These are phyloP conservation scores for Cyberlindnera lachancei DNA, from an alignment of 805 yeast species.

Conservation along the genomic window DNA sequence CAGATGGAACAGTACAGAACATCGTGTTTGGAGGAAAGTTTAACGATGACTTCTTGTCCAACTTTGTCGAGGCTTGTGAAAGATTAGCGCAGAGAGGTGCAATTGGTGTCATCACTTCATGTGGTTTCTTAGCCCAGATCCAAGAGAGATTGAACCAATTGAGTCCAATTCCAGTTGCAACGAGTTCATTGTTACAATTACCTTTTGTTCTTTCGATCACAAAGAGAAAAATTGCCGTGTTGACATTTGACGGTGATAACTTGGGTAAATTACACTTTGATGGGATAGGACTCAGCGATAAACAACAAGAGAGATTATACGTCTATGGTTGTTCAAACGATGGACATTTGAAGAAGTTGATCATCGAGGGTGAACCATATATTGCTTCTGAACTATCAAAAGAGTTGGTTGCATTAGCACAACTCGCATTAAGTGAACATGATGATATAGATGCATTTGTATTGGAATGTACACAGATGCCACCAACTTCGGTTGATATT, in stretches of 20 bases:
- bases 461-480: slow-evolving; percentile 30
- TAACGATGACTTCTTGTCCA: slow-evolving; percentile 21
- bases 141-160: slow-evolving; percentile 20
- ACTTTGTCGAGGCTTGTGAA: slow-evolving; percentile 22
- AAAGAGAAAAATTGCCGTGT: slow-evolving; percentile 21
- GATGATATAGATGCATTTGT: slow-evolving; percentile 25
- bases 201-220: slow-evolving; percentile 21
- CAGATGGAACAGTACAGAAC: slow-evolving; percentile 22
- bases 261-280: slow-evolving; percentile 24
- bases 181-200: slow-evolving; percentile 26
- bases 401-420: slow-evolving; percentile 22
- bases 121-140: slow-evolving; percentile 29
- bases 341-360: slow-evolving; percentile 22
- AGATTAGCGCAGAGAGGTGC: slow-evolving; percentile 25
- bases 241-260: slow-evolving; percentile 24
- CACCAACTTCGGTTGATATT: slow-evolving; percentile 26
- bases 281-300: slow-evolving; percentile 24
- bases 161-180: slow-evolving; percentile 26
- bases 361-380: slow-evolving; percentile 21
- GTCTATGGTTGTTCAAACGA: slow-evolving; percentile 18
- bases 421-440: slow-evolving; percentile 14
- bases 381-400: slow-evolving; percentile 19
- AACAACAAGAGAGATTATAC: slow-evolving; percentile 14
- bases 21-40: slow-evolving; percentile 20
- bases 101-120: slow-evolving; percentile 27